Percentiles rank a stretch among this genome's conserved stretches.
Evolutionary conservation across 495 filamentous ascomycete genomes (phyloP).

Genomic region (Staphylotrichum longicolle): DNA sequence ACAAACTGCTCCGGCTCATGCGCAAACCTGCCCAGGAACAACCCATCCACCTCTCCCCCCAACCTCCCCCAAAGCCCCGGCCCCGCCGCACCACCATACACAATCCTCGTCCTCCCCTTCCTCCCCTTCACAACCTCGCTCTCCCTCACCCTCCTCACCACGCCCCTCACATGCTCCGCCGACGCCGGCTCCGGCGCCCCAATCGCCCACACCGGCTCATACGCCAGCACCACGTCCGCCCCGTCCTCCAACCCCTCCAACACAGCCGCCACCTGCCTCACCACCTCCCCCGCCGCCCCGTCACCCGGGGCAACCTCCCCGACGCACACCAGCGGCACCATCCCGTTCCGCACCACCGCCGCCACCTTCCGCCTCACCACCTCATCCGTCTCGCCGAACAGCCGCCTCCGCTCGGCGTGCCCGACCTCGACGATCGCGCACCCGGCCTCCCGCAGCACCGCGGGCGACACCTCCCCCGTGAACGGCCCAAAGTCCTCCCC

Average conservation of each 20-base stretch:
- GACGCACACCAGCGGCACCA: slow-evolving; percentile 78
- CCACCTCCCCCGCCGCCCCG: slow-evolving; percentile 63
- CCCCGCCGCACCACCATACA: slow-evolving; percentile 80
- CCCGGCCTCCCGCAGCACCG: slow-evolving; percentile 61
- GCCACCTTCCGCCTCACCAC: slow-evolving; percentile 63
- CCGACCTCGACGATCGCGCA: slow-evolving; percentile 71
- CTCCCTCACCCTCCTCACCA: slow-evolving; percentile 60
- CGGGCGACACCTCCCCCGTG: slow-evolving; percentile 75
- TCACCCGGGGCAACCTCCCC: slow-evolving; percentile 55
- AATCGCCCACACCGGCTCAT: slow-evolving; percentile 91
- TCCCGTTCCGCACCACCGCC: slow-evolving; percentile 61
- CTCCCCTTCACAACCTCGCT: slow-evolving; percentile 42
- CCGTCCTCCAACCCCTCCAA: slow-evolving; percentile 55
- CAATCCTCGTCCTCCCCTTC: slow-evolving; percentile 57
- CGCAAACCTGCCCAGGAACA: slow-evolving; percentile 79
- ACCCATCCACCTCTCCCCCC: slow-evolving; percentile 68
- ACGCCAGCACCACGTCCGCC: slow-evolving; percentile 74
- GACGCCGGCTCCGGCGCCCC: slow-evolving; percentile 69
- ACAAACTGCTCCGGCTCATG: slow-evolving; percentile 68
- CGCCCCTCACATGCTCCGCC: slow-evolving; percentile 66
- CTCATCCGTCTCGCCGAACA: slow-evolving; percentile 70
- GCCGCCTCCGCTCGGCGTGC: slow-evolving; percentile 69
- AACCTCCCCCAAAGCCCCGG: slow-evolving; percentile 68
- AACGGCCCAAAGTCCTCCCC: slow-evolving; percentile 63
- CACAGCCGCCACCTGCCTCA: slow-evolving; percentile 59